These are phyloP conservation scores for Pelargonium nanum DNA, from an alignment of 345 rosid species.

Conservation along the genomic window DNA sequence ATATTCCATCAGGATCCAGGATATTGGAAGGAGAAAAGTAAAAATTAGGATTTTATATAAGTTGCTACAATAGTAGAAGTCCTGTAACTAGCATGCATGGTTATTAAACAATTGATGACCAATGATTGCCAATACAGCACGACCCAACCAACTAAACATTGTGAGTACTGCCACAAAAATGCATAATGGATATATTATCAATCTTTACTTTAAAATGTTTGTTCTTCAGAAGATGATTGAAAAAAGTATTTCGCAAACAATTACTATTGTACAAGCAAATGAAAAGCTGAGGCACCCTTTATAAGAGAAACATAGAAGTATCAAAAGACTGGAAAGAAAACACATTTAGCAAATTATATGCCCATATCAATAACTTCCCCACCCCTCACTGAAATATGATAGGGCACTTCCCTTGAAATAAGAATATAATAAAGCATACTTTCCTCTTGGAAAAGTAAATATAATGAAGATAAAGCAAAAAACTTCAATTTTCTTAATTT, in stretches of 20 bases:
- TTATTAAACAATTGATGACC: no score
- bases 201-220: not conserved
- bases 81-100: not conserved
- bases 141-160: no score
- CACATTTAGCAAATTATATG: not conserved
- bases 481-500: no score
- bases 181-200: not conserved
- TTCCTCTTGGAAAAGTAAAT: no score
- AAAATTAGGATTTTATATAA: no score
- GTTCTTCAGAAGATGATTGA: no score
- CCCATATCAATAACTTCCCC: no score
- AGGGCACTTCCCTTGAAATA: no score
- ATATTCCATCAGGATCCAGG: not conserved
- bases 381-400: no score
- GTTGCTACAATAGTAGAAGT: not conserved
- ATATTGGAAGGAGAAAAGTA: not conserved
- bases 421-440: no score
- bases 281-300: not conserved
- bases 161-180: not conserved
- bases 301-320: not conserved
- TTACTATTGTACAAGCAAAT: not conserved
- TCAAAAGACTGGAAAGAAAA: not conserved
- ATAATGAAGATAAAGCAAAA: no score
- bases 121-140: no score
- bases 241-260: not conserved